These are phyloP conservation scores for Comarum palustre DNA, from an alignment of 306 rosid genomes.

Conservation along the genomic window DNA sequence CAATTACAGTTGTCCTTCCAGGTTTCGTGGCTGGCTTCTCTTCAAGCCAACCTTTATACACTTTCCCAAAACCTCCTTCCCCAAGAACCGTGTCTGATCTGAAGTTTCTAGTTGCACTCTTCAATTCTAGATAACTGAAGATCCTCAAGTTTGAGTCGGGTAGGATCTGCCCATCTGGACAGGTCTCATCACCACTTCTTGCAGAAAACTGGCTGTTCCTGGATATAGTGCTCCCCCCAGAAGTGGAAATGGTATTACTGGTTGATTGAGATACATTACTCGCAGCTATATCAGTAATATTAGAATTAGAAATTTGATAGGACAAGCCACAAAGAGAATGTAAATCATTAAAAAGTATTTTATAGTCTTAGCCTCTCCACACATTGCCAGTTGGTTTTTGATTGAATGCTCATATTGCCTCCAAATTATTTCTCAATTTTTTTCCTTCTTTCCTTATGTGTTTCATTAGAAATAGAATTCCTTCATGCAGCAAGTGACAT, in stretches of 20 bases:
- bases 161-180: constrained; percentile 62
- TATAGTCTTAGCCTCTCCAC: neutral
- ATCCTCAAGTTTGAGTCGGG: constrained; percentile 66
- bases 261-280: constrained; percentile 48
- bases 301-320: neutral
- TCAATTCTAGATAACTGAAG: constrained; percentile 68
- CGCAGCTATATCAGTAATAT: constrained; percentile 6
- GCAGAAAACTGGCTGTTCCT: constrained; percentile 59
- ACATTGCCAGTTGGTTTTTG: neutral
- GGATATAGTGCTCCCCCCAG: constrained; percentile 47
- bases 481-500: constrained; percentile 1
- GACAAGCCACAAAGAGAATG: neutral
- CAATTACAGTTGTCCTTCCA: constrained; percentile 57
- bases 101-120: constrained; percentile 73
- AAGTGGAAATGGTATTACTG: constrained; percentile 45
- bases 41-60: constrained; percentile 90
- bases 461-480: neutral
- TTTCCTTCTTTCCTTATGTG: neutral
- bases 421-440: neutral
- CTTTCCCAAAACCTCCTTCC: constrained; percentile 94
- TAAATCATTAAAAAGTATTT: neutral
- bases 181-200: constrained; percentile 44
- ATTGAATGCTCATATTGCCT: neutral
- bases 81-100: constrained; percentile 75
- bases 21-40: constrained; percentile 49